These are phyloP conservation scores for Floccularia luteovirens DNA, from an alignment of 768 basidiomycete species.

Conservation along the genomic window DNA sequence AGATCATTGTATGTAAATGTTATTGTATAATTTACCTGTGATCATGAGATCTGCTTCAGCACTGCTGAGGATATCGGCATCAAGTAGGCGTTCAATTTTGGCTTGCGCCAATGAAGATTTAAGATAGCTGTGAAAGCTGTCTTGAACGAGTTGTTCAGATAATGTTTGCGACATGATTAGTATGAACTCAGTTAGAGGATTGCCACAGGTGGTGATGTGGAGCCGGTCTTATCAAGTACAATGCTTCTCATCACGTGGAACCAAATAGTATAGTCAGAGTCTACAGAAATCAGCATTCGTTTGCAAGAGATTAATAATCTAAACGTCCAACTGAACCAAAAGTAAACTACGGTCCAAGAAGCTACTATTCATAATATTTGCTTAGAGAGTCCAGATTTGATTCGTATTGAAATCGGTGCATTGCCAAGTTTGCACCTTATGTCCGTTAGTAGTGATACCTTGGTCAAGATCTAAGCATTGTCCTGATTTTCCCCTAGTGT, in stretches of 20 bases:
- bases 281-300: no score
- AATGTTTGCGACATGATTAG: constrained; percentile 21
- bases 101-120: constrained; percentile 74
- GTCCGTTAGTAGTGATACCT: constrained; percentile 16
- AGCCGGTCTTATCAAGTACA: no score
- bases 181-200: no score
- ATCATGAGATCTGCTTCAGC: constrained; percentile 86
- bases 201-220: no score
- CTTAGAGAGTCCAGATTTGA: constrained; percentile 17
- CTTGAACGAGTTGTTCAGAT: constrained; percentile 60
- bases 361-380: no score
- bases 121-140: constrained; percentile 78
- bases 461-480: constrained; percentile 19
- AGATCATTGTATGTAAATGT: neutral
- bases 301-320: no score
- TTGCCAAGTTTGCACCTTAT: constrained; percentile 18
- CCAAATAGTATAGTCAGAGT: no score
- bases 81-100: constrained; percentile 66
- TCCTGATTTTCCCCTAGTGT: constrained; percentile 5
- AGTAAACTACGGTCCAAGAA: no score
- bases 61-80: constrained; percentile 64
- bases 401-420: constrained; percentile 16
- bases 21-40: constrained; percentile 38
- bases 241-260: no score
- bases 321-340: no score